Percentiles rank a stretch among this genome's conserved stretches.
Evolutionary conservation across 805 yeast genomes (phyloP).

Genomic region (Wickerhamiella shivajii): DNA sequence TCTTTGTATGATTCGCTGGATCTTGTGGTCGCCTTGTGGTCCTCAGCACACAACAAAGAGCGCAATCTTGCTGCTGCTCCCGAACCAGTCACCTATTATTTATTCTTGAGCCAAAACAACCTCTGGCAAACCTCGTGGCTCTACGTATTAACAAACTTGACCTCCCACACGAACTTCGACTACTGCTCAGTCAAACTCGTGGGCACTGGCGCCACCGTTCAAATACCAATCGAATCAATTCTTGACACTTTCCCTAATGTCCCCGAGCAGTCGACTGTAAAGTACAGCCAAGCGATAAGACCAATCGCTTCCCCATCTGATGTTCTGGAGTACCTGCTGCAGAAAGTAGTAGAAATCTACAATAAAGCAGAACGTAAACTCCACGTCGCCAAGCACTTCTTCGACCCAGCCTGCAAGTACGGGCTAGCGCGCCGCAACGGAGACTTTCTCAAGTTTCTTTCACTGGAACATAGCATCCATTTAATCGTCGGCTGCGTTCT

Average conservation of each 20-base stretch:
- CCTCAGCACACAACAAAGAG: not conserved
- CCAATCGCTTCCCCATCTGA: too few species aligned
- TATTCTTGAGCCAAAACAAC: constrained; percentile 7
- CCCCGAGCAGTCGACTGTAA: constrained; percentile 1
- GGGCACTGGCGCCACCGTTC: too few species aligned
- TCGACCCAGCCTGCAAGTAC: constrained; percentile 21
- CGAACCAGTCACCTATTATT: not conserved
- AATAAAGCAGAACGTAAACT: too few species aligned
- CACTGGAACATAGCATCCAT: constrained; percentile 31
- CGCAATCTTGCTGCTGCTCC: not conserved
- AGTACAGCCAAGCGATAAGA: constrained; percentile 12
- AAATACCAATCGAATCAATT: not conserved
- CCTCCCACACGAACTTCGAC: too few species aligned
- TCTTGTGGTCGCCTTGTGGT: constrained; percentile 46
- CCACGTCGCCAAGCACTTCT: too few species aligned
- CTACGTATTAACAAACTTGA: constrained; percentile 3
- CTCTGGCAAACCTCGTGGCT: constrained; percentile 8
- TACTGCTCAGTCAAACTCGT: too few species aligned
- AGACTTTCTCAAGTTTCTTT: constrained; percentile 62
- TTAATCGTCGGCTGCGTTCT: constrained; percentile 33
- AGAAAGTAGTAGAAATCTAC: too few species aligned
- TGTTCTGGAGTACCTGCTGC: too few species aligned
- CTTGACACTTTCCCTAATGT: not conserved
- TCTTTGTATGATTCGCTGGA: constrained; percentile 53
- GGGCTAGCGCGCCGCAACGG: constrained; percentile 53